phyloP scores from a whole-genome alignment of 1,139 yeast species.

The Taiozyma onychis region DNA sequence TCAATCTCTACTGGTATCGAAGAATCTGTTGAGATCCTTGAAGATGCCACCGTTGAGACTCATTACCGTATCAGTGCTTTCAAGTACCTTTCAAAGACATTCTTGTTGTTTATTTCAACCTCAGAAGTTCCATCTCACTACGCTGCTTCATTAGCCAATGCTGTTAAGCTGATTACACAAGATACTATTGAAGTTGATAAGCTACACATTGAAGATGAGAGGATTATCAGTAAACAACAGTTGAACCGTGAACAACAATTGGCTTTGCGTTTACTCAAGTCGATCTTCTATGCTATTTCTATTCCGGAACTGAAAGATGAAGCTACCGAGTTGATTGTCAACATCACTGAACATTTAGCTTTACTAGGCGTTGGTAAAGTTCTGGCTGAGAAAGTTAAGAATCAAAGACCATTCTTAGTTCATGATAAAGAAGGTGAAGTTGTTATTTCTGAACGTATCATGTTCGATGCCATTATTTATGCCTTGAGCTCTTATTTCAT shows the following conservation, averaged over 20 bases:
- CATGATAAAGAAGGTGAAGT: constrained; percentile 76
- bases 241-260: constrained; percentile 35
- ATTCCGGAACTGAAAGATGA: constrained; percentile 70
- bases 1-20: constrained; percentile 80
- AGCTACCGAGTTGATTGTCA: constrained; percentile 54
- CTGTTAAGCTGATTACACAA: constrained; percentile 43
- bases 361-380: constrained; percentile 72
- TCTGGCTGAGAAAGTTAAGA: constrained; percentile 63
- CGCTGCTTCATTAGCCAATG: constrained; percentile 39
- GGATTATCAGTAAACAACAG: constrained; percentile 51
- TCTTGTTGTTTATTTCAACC: constrained; percentile 66
- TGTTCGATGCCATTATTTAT: constrained; percentile 69
- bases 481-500: constrained; percentile 77
- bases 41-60: constrained; percentile 57
- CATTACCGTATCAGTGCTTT: constrained; percentile 77
- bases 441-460: constrained; percentile 60
- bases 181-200: constrained; percentile 36
- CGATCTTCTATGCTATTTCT: constrained; percentile 70
- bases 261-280: constrained; percentile 51
- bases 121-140: constrained; percentile 56
- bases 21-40: constrained; percentile 61
- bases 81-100: constrained; percentile 59
- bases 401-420: constrained; percentile 66
- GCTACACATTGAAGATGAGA: constrained; percentile 39
- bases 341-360: constrained; percentile 74